Conservation (phyloP, 176 grass and related monocot genomes). For the Elymus sibiricus region DNA sequence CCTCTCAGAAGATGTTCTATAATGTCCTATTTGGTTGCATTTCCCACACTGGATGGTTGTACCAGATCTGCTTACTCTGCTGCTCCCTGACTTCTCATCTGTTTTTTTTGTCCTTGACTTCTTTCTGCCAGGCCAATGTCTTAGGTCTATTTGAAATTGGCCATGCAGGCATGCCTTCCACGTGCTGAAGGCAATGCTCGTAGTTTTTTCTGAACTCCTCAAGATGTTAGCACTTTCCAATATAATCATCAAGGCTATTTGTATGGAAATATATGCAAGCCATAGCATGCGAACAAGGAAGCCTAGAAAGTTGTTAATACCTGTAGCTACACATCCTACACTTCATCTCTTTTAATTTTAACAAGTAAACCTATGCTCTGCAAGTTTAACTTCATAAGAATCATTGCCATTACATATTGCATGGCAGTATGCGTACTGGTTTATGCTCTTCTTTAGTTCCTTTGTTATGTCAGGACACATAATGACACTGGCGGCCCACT, state of each 20-base stretch:
- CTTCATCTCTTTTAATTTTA: background rate
- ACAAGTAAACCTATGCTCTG: background rate
- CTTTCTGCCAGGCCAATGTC: background rate
- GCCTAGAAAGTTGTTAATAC: slow-evolving; percentile 3
- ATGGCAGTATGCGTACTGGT: background rate
- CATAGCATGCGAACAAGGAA: slow-evolving; percentile 4
- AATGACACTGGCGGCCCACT: background rate
- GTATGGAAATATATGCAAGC: slow-evolving; percentile 3
- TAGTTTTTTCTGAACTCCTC: background rate
- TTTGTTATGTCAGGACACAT: background rate
- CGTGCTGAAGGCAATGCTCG: background rate
- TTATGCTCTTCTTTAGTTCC: background rate
- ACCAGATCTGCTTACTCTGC: background rate
- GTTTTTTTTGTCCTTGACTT: background rate
- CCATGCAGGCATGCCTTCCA: background rate
- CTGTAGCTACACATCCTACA: background rate
- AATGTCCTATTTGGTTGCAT: too few species aligned
- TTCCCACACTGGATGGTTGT: background rate
- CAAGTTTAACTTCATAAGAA: background rate
- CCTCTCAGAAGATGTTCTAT: too few species aligned
- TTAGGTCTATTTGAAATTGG: background rate
- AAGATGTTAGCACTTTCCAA: background rate
- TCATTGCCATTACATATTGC: background rate
- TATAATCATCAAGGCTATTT: background rate
- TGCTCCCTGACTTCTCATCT: background rate